Evolutionary conservation across 495 filamentous ascomycete species (phyloP), one percentile per base, ranked within the genome.

Genomic region (Pseudoneurospora amorphoporcata): DNA sequence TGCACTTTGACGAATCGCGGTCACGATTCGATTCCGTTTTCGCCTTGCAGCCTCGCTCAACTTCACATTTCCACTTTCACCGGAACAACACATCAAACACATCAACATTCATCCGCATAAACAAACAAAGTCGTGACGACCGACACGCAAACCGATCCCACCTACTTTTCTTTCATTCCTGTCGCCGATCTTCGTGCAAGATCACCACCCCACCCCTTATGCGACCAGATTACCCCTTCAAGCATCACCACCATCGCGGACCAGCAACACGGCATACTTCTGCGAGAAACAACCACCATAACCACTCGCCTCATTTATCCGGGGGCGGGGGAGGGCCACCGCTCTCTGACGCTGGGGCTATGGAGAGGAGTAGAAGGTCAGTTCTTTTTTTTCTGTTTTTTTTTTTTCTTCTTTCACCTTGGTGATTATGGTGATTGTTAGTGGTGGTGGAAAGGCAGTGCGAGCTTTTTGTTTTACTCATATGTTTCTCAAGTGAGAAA

Each of bases 321-420:
- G 53, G 53, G 3, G 29, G 53, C 3, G 10, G 39, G 8, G 39
- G 10, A 40, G 39, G 39, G 10, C 53, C 53, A 65, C 53, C 53
- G 29, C 53, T 8, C 14, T 40, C 39, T 40, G 53, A 65, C 17
- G 53, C 53, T 17, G 29, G 17, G 53, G 53, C 14, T 12, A 78
- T 79, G 76, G 78, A 78, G 19, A 74, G 82, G 70, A 82, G 81
- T 74, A 78, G 82, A 73, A 81, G 81, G 82, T 83, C 75, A 77
- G 79, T 76, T 43, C 10, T 16, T 72, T 35, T 17, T 72, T 12
- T 69, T 68, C 35, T 40, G 4, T 73, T 19, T 40, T 73, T 71
- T 37, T 37, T 37, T 37, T 9, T 3, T 23, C 2, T 53, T n/a
- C n/a, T 40, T 40, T 14, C 19, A 23, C 12, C 23, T 23, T 23